Conservation (phyloP, 768 basidiomycete species). For the Sarcodon sp. region DNA sequence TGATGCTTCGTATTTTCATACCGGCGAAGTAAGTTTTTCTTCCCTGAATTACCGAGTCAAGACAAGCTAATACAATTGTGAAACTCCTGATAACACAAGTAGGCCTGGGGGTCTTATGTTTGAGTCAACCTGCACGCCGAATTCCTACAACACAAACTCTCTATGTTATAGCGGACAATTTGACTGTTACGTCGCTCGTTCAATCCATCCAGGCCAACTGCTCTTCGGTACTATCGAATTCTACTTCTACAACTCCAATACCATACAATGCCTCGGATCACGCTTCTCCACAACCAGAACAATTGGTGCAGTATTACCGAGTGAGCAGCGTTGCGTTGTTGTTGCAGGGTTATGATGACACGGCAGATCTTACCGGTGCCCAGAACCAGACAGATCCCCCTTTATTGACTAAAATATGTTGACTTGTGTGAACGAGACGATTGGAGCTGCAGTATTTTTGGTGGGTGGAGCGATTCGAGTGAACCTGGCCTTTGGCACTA, state of each 20-base stretch:
- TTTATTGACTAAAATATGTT: conserved; percentile 39
- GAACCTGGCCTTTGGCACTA: no score
- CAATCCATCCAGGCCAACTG: conserved; percentile 16
- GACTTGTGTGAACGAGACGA: conserved; percentile 49
- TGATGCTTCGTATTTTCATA: conserved; percentile 20
- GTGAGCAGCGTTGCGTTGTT: conserved; percentile 50
- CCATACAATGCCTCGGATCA: conserved; percentile 19
- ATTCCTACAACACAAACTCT: conserved; percentile 16
- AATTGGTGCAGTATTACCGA: conserved; percentile 58
- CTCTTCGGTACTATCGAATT: conserved; percentile 19
- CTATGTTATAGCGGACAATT: conserved; percentile 21
- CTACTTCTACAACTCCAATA: conserved; percentile 16
- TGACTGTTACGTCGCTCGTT: conserved; percentile 19
- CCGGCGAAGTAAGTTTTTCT: conserved; percentile 25
- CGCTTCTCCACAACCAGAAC: conserved; percentile 27
- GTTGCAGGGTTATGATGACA: conserved; percentile 57
- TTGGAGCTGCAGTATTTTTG: conserved; percentile 44
- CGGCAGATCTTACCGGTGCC: conserved; percentile 28
- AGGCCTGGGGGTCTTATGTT: conserved; percentile 21
- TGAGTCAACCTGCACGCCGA: conserved; percentile 15
- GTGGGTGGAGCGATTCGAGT: conserved; percentile 21
- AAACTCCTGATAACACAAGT: conserved; percentile 18
- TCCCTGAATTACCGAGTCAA: conserved; percentile 11
- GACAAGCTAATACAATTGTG: conserved; percentile 22
- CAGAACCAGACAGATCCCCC: conserved; percentile 30